phyloP scores from a whole-genome alignment of 2,329 filamentous ascomycete species.

The Aspergillus ustus region DNA sequence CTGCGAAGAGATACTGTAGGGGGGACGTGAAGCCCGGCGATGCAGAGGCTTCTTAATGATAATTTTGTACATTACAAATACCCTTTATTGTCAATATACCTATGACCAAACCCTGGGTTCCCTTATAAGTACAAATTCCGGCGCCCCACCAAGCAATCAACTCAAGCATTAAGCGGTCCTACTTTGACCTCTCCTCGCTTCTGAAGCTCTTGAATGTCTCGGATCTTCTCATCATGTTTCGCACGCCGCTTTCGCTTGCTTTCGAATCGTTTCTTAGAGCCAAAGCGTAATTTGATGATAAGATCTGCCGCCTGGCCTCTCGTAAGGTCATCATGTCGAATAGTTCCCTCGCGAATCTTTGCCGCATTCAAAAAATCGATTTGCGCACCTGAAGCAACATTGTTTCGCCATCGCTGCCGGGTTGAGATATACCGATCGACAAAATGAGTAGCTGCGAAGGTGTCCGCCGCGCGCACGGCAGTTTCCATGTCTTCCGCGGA shows the following conservation, averaged over 20 bases:
- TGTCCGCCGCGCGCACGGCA: constrained; percentile 85
- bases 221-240: constrained; percentile 18
- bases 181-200: constrained; percentile 14
- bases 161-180: constrained; percentile 8
- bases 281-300: constrained; percentile 90
- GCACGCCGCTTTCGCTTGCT: constrained; percentile 30
- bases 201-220: constrained; percentile 11
- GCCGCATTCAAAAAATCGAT: constrained; percentile 49
- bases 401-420: constrained; percentile 70
- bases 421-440: constrained; percentile 69
- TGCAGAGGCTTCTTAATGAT: not conserved
- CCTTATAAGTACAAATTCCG: not conserved
- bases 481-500: constrained; percentile 69
- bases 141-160: not conserved
- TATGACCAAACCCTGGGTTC: not conserved
- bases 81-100: not conserved
- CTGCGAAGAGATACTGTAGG: not conserved
- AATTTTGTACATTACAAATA: constrained; percentile 1
- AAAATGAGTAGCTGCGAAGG: constrained; percentile 71
- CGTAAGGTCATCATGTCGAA: constrained; percentile 57
- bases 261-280: constrained; percentile 70
- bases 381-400: constrained; percentile 62
- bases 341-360: constrained; percentile 27
- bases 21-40: not conserved
- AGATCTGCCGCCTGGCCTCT: constrained; percentile 86